Evolutionary conservation across 2,329 filamentous ascomycete genomes (phyloP), one percentile per base, ranked within the genome.

Genomic region (Penicillium sp.): DNA sequence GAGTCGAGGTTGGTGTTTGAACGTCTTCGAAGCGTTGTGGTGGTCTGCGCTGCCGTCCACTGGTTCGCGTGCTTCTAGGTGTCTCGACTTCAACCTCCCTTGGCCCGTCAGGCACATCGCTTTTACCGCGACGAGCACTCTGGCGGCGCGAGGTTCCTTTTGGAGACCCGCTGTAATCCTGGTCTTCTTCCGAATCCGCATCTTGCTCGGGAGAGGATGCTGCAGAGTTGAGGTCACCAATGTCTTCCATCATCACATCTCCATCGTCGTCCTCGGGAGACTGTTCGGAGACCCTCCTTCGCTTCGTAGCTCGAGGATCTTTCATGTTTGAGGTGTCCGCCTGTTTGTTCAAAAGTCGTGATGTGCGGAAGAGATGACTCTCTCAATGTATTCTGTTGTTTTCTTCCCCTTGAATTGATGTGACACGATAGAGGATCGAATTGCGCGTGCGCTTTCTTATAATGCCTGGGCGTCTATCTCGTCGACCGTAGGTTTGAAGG

Each of bases 21-120:
- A 44, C 52, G 18, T 64, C 63, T 37, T 64, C 66, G 7, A 57
- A 66, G 46, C 62, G 58, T 49, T 63, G 57, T 5, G 66, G 64
- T 4, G 61, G 52, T 55, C 64, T 69, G 12, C 67, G 62, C 42
- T 65, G 65, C 25, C 67, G 60, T 32, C 59, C 64, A 49, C 67
- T 70, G 13, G 65, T 58, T 12, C 67, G 60, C 39, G 61, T 45
- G 5, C 62, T 62, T 24, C 57, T 59, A 1, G 59, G 53, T 12
- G 54, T 48, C 2, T 46, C 49, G 18, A 49, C 40, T 4, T 25
- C 35, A 24, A 53, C 48, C 3, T 46, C 43, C 9, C 50, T 43
- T 9, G 51, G 36, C 3, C 47, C 55, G 33, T 49, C 39, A 2
- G 34, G 47, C 18, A 41, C 37, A 7, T 52, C 52, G 25, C 34